A percentile compares a stretch with the other conserved stretches of the same genome.
Conservation (phyloP, 306 rosid genomes). For the Quercus engelmannii region DNA sequence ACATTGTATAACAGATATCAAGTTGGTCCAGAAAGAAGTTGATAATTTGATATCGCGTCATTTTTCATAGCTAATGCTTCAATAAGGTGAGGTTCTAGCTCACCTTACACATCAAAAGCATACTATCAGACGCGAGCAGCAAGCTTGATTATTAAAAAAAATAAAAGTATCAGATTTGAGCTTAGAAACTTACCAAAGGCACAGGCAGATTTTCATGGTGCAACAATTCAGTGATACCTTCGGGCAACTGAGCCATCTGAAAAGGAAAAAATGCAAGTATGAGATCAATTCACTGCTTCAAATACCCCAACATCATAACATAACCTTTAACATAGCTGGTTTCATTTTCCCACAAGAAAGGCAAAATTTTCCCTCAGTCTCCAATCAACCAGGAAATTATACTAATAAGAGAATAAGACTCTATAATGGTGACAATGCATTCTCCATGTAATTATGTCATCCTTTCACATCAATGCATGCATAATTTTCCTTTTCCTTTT, state of each 20-base stretch:
- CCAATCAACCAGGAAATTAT: neutral
- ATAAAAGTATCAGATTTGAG: neutral
- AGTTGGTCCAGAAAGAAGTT: conserved; percentile 6
- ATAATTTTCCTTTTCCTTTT: neutral
- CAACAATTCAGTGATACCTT: conserved; percentile 89
- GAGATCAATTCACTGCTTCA: conserved; percentile 17
- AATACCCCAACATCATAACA: neutral
- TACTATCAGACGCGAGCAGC: neutral
- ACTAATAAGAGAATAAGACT: neutral
- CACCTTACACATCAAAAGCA: conserved; percentile 6
- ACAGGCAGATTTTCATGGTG: conserved; percentile 74
- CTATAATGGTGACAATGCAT: neutral
- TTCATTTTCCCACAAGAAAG: neutral
- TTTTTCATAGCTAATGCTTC: conserved; percentile 3
- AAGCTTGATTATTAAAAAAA: no score
- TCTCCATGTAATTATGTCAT: neutral
- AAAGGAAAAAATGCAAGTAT: conserved; percentile 35
- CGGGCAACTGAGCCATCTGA: conserved; percentile 97
- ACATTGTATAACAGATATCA: neutral
- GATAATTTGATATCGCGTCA: neutral
- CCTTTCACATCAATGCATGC: neutral
- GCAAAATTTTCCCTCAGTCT: neutral
- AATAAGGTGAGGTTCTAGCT: conserved; percentile 9
- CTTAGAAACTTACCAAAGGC: conserved; percentile 72
- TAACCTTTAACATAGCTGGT: neutral